phyloP scores from a whole-genome alignment of 2,329 filamentous ascomycete species.

The Ascocoryne sarcoides region DNA sequence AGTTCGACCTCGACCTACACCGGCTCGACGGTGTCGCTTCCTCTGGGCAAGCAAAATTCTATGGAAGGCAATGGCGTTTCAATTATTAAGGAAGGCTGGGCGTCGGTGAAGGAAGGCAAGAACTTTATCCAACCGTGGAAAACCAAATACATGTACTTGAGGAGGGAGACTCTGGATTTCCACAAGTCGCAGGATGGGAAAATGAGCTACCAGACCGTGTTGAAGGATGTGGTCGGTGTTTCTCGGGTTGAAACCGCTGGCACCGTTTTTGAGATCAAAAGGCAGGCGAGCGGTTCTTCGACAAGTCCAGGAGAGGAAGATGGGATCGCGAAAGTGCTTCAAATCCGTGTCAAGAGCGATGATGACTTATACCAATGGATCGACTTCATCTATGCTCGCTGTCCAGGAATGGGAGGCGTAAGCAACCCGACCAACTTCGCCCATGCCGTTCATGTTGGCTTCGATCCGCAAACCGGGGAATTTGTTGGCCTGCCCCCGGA shows the following conservation, averaged over 20 bases:
- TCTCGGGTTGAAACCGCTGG: conserved; percentile 84
- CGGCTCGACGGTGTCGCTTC: conserved; percentile 63
- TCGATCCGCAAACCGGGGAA: conserved; percentile 88
- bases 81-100: conserved; percentile 74
- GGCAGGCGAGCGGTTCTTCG: conserved; percentile 58
- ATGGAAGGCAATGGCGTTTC: conserved; percentile 57
- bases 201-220: conserved; percentile 72
- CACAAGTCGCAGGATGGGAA: conserved; percentile 87
- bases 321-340: conserved; percentile 70
- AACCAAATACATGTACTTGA: conserved; percentile 82
- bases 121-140: conserved; percentile 81
- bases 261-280: conserved; percentile 89
- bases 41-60: conserved; percentile 51
- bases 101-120: conserved; percentile 83
- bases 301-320: conserved; percentile 66
- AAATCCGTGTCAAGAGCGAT: conserved; percentile 89
- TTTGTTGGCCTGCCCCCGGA: conserved; percentile 92
- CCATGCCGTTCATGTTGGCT: conserved; percentile 93
- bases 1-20: conserved; percentile 55
- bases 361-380: conserved; percentile 99
- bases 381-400: conserved; percentile 93
- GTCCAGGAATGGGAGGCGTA: conserved; percentile 94
- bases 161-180: conserved; percentile 90
- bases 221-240: conserved; percentile 84
- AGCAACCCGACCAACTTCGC: conserved; percentile 98